Percentiles rank a stretch among this genome's conserved stretches.
These are phyloP conservation scores for Simplicillium aogashimaense DNA, from an alignment of 2,329 filamentous ascomycete genomes.

Conservation along the genomic window DNA sequence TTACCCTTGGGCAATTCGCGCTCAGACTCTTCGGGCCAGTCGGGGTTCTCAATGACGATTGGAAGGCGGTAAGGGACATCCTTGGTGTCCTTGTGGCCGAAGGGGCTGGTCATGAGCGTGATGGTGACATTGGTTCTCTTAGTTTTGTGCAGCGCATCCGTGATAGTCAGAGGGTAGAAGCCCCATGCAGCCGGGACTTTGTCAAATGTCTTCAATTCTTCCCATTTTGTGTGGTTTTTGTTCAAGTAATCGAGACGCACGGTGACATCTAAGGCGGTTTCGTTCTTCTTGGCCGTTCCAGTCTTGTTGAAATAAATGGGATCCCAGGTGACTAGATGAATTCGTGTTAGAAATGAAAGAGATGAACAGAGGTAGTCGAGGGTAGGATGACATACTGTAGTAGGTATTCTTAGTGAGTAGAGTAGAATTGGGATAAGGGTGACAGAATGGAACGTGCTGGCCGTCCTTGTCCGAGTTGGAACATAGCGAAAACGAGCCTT, in stretches of 20 bases:
- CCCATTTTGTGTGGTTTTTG: conserved; percentile 14
- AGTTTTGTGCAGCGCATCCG: too few species aligned
- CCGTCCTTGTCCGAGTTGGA: conserved; percentile 36
- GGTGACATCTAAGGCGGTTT: conserved; percentile 19
- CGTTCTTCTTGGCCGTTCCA: conserved; percentile 16
- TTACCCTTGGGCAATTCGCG: conserved; percentile 20
- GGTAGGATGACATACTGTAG: conserved; percentile 30
- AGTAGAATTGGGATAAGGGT: conserved; percentile 30
- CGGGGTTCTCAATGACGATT: too few species aligned
- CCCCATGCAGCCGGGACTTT: too few species aligned
- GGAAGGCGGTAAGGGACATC: too few species aligned
- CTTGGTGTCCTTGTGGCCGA: too few species aligned
- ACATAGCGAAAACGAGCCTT: conserved; percentile 41
- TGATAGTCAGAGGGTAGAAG: too few species aligned
- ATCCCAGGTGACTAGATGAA: conserved; percentile 45
- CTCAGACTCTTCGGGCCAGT: conserved; percentile 13
- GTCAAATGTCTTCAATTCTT: too few species aligned
- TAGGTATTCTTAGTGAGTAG: conserved; percentile 37
- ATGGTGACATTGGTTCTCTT: too few species aligned
- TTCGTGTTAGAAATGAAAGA: not conserved
- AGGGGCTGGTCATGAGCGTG: too few species aligned
- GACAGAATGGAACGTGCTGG: conserved; percentile 39
- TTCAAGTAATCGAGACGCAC: conserved; percentile 31
- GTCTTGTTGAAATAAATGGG: conserved; percentile 36
- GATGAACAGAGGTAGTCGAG: not conserved